Evolutionary conservation across 106 monocot genomes (phyloP).

Genomic region (Vanilla planifolia): DNA sequence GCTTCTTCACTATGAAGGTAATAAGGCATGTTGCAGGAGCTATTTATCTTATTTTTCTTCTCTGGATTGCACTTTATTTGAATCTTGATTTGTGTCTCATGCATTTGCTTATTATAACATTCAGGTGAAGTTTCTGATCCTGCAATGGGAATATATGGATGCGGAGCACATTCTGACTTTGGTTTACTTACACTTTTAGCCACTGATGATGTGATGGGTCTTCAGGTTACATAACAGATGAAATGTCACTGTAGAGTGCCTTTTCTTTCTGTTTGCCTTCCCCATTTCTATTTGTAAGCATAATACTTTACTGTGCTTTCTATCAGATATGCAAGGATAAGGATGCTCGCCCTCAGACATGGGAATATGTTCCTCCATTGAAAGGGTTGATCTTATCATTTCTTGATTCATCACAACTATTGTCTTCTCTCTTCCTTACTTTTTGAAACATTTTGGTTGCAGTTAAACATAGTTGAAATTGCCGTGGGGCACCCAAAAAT

Average conservation of each 20-base stretch:
- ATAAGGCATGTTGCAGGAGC: slow-evolving; percentile 21
- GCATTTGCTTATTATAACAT: slow-evolving; percentile 5
- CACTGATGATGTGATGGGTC: slow-evolving; percentile 85
- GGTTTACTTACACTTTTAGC: slow-evolving; percentile 92
- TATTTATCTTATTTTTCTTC: too few species aligned
- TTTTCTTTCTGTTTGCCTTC: neutral
- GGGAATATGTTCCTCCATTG: slow-evolving; percentile 75
- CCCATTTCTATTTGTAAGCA: neutral
- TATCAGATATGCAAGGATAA: slow-evolving; percentile 90
- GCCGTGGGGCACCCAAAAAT: too few species aligned
- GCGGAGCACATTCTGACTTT: slow-evolving; percentile 93
- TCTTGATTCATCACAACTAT: too few species aligned
- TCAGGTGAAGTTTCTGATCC: slow-evolving; percentile 75
- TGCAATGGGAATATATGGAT: slow-evolving; percentile 69
- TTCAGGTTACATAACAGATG: slow-evolving; percentile 47
- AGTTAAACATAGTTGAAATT: too few species aligned
- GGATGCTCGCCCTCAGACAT: slow-evolving; percentile 67
- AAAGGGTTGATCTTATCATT: slow-evolving; percentile 60
- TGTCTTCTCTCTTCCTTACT: too few species aligned
- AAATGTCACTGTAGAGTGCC: neutral
- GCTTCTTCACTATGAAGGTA: slow-evolving; percentile 94
- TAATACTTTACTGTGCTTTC: neutral
- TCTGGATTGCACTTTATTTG: too few species aligned
- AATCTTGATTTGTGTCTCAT: too few species aligned
- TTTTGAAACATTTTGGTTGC: too few species aligned